Evolutionary conservation across 2,329 filamentous ascomycete genomes (phyloP), one percentile per base, ranked within the genome.

Genomic region (Penicillium sp.): DNA sequence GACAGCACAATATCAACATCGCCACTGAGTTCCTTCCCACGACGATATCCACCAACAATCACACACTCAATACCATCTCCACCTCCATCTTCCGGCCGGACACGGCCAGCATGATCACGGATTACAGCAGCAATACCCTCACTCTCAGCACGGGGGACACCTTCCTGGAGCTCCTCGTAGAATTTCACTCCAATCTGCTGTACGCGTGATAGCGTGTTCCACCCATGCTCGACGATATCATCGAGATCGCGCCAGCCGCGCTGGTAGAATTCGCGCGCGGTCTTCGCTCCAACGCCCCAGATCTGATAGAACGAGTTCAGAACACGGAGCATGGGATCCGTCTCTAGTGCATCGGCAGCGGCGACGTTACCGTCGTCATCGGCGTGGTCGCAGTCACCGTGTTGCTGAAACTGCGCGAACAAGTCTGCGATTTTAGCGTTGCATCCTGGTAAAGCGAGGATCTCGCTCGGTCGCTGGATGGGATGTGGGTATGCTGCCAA

Each of bases 131-230:
- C 85, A 53, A 96, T 96, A 0, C 71, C 68, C 64, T 91, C 87
- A 0, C 91, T 89, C 72, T 97, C 92, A 0, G 69, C 57, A 1
- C 92, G 84, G 0, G 90, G 83, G 5, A 97, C 90, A 15, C 83
- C 86, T 17, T 82, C 75, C 45, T 84, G 78, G 55, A 99, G 89
- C 62, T 97, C 93, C 35, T 96, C 89, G 71, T 96, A 96, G 75
- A 87, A 97, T 71, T 97, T 97, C 44, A 97, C 80, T 0, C 94
- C 93, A 55, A 97, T 96, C 71, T 97, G 92, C 73, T 97, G 93
- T 1, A 91, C 89, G 13, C 92, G 86, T 0, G 82, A 88, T 1
- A 97, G 79, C 0, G 74, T 80, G 21, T 79, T 72, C 93, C 93
- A 97, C 12, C 90, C 92, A 66, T 86, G 83, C 68, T 96, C 89